Evolutionary conservation across 1,139 yeast genomes (phyloP), one percentile per base, ranked within the genome.

Genomic region (Lodderomyces orthopsilosis): DNA sequence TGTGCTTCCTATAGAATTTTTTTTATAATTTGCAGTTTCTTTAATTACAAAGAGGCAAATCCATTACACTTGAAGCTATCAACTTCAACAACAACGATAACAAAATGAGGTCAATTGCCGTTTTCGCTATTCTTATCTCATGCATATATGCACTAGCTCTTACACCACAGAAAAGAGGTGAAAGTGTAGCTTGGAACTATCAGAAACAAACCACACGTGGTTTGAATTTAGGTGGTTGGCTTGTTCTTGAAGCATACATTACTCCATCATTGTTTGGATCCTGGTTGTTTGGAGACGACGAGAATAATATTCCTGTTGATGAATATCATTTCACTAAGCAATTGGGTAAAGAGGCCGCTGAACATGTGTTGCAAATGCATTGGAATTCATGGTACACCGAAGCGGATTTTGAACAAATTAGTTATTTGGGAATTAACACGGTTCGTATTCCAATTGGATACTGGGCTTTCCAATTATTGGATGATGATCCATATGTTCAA

Each of bases 381-480:
- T 93, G 97, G 97, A 61, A 67, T 38, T 67, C 86, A 10, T 91
- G 89, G 84, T 79, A 81, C 61, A 80, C 84, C 3, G 94, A 87
- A 58, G 63, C 67, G 26, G 98, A 91, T 63, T 82, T 91, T 54
- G 51, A 62, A 41, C 66, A 74, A 45, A 87, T 93, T 45, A 74
- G 76, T 26, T 53, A 60, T 9, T 75, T 77, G 53, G 97, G 97
- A 1, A 75, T 91, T 54, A 91, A 91, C 65, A 74, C 85, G 48
- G 96, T 88, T 30, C 79, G 98, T 55, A 85, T 91, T 47, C 98
- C 98, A 22, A 79, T 91, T 49, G 98, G 98, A 6, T 93, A 91
- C 70, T 91, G 98, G 98, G 97, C 98, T 3, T 93, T 86, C 63
- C 65, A 75, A 41, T 65, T 70, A 36, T 67, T 79, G 46, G 75